Conservation (phyloP, 495 filamentous ascomycete genomes). For the Trichoderma orchidacearum region DNA sequence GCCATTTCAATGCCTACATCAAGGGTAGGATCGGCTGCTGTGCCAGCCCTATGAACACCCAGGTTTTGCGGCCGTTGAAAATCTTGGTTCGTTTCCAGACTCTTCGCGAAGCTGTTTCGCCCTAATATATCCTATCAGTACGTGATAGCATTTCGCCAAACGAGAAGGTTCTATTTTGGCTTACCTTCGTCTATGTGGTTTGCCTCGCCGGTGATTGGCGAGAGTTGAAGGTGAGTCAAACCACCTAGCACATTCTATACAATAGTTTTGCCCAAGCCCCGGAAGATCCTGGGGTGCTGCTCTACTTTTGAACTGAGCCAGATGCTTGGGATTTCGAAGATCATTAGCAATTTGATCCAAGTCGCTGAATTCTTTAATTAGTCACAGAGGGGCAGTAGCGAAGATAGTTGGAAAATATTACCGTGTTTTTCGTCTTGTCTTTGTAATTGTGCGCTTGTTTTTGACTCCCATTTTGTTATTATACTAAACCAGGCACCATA, state of each 20-base stretch:
- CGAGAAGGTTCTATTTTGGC: not conserved
- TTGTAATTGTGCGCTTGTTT: not conserved
- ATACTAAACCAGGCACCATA: too few relatives aligned
- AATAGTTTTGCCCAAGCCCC: not conserved
- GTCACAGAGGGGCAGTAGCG: not conserved
- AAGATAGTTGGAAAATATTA: not conserved
- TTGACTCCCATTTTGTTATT: not conserved
- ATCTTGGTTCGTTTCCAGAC: not conserved
- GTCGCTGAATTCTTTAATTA: not conserved
- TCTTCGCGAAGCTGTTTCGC: not conserved
- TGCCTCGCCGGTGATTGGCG: not conserved
- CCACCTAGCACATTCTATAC: not conserved
- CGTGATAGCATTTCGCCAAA: too few relatives aligned
- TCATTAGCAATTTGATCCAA: not conserved
- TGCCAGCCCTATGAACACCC: not conserved
- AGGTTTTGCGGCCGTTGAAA: not conserved
- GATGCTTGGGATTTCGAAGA: not conserved
- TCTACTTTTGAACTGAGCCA: not conserved
- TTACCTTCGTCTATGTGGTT: not conserved
- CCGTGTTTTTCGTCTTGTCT: not conserved
- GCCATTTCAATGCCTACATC: not conserved
- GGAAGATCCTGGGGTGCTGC: not conserved
- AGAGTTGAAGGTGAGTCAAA: not conserved
- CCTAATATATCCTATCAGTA: not conserved
- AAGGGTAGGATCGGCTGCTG: not conserved